These are phyloP conservation scores for Zalaria obscura DNA, from an alignment of 2,329 filamentous ascomycete genomes.

Conservation along the genomic window DNA sequence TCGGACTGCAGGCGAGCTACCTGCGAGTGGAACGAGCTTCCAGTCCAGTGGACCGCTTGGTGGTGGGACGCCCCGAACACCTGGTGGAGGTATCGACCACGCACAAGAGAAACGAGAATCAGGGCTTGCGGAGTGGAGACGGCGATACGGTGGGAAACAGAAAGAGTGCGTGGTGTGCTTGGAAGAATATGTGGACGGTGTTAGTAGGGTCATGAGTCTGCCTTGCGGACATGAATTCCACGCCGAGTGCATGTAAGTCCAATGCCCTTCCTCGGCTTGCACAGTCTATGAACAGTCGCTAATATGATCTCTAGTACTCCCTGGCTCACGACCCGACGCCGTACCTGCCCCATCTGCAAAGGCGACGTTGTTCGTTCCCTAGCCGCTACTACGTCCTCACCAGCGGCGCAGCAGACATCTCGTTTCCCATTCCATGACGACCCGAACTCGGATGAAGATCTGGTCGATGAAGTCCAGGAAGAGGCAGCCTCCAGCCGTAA, in stretches of 20 bases:
- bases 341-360: constrained; percentile 98
- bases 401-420: constrained; percentile 4
- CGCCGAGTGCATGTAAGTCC: constrained; percentile 89
- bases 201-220: constrained; percentile 90
- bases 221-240: constrained; percentile 98
- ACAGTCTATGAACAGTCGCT: not conserved
- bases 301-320: constrained; percentile 51
- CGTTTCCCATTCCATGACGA: constrained; percentile 1
- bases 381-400: constrained; percentile 9
- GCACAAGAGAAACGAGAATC: constrained; percentile 37
- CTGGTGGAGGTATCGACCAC: constrained; percentile 16
- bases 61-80: no score
- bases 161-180: constrained; percentile 93
- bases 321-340: constrained; percentile 86
- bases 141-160: constrained; percentile 48
- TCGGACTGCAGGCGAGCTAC: constrained; percentile 47
- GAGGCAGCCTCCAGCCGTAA: constrained; percentile 16
- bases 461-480: constrained; percentile 15
- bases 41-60: constrained; percentile 10
- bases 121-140: constrained; percentile 37
- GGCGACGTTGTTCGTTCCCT: constrained; percentile 66
- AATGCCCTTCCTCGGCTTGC: not conserved
- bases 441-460: constrained; percentile 9
- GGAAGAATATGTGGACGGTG: constrained; percentile 89
- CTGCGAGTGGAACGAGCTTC: constrained; percentile 12